Evolutionary conservation across 2,329 filamentous ascomycete species (phyloP).

Genomic region (Colletotrichum sp.): DNA sequence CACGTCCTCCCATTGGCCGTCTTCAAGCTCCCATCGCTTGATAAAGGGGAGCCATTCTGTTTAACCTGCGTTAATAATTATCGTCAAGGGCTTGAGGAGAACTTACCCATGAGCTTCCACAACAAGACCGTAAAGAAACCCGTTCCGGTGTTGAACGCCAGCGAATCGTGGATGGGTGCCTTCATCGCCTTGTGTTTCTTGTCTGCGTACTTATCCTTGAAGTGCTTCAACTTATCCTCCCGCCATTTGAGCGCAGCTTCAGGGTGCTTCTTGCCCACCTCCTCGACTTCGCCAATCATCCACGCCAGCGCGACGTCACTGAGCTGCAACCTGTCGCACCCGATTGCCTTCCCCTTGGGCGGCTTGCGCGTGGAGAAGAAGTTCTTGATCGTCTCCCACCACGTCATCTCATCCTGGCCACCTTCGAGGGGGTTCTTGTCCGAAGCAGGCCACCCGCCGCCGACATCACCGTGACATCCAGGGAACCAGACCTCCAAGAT

Average conservation of each 20-base stretch:
- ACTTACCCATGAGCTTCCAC: slow-evolving; percentile 48
- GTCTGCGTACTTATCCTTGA: slow-evolving; percentile 28
- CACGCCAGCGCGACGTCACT: slow-evolving; percentile 55
- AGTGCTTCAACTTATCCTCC: slow-evolving; percentile 31
- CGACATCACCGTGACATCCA: slow-evolving; percentile 57
- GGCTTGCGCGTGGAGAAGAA: slow-evolving; percentile 38
- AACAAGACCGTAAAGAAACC: slow-evolving; percentile 42
- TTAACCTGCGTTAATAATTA: background rate
- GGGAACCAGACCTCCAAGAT: slow-evolving; percentile 60
- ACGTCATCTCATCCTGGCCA: slow-evolving; percentile 21
- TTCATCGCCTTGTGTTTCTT: slow-evolving; percentile 32
- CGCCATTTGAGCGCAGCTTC: slow-evolving; percentile 38
- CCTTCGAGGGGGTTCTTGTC: slow-evolving; percentile 26
- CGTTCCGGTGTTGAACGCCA: slow-evolving; percentile 39
- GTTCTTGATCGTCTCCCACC: slow-evolving; percentile 38
- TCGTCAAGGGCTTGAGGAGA: accelerated
- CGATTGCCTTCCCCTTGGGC: slow-evolving; percentile 29
- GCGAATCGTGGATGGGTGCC: slow-evolving; percentile 42
- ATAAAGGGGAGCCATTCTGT: slow-evolving; percentile 43
- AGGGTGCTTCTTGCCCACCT: slow-evolving; percentile 34
- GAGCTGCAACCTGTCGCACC: slow-evolving; percentile 42
- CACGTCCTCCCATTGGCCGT: slow-evolving; percentile 34
- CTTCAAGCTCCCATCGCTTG: slow-evolving; percentile 43
- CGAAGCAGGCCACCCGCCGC: slow-evolving; percentile 53
- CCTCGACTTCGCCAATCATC: slow-evolving; percentile 55